Evolutionary conservation across 202 grass and related monocot genomes (phyloP).

Genomic region (Bolboschoenoplectus hybrid): DNA sequence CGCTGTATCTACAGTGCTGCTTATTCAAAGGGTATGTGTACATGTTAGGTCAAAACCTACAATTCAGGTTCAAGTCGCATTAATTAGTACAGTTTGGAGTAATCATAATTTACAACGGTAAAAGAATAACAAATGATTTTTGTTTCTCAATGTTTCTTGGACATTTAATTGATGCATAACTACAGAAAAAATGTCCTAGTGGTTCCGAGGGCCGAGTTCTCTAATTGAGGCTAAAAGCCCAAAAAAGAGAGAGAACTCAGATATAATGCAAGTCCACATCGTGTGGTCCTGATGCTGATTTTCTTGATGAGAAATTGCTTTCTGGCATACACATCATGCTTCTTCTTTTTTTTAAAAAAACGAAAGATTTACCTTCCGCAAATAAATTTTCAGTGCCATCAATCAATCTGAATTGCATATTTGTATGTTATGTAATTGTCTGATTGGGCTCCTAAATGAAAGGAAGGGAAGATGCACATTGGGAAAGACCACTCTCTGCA

Average conservation of each 20-base stretch:
- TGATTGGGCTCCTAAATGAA: too few species aligned
- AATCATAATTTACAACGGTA: neutral
- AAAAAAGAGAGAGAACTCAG: too few species aligned
- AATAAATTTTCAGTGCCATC: neutral
- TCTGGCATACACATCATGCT: neutral
- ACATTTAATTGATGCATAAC: neutral
- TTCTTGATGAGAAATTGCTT: neutral
- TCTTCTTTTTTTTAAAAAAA: neutral
- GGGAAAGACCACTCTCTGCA: too few species aligned
- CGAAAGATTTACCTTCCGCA: neutral
- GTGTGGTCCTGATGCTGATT: neutral
- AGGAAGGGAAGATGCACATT: too few species aligned
- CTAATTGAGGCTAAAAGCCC: neutral
- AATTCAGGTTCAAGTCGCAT: constrained; percentile 4
- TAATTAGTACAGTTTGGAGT: neutral
- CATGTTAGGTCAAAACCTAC: constrained; percentile 9
- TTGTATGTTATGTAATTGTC: too few species aligned
- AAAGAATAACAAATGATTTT: neutral
- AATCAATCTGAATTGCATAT: neutral
- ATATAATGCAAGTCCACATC: neutral
- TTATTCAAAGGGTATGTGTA: neutral
- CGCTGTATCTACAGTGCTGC: neutral
- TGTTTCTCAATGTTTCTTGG: neutral
- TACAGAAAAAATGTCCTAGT: neutral
- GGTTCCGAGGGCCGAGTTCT: neutral